Percentiles rank a stretch among this genome's conserved stretches.
phyloP scores from a whole-genome alignment of 192 early-diverging fungal genomes.

The Coemansia sp. region DNA sequence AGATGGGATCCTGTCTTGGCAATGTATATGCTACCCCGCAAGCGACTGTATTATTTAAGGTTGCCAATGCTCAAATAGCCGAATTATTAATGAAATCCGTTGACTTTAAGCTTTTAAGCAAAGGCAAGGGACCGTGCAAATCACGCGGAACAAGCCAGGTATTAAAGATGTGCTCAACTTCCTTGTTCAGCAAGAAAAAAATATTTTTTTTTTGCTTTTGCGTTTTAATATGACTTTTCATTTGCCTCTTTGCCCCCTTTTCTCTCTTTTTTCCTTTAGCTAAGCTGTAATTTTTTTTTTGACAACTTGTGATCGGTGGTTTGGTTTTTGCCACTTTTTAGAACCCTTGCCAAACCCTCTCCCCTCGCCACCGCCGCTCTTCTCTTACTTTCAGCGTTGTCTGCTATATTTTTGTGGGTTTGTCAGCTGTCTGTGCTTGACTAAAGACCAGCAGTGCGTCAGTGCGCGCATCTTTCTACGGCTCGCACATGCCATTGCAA shows the following conservation, averaged over 20 bases:
- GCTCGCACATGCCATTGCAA: no score
- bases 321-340: neutral
- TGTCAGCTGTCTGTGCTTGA: no score
- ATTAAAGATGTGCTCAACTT: neutral
- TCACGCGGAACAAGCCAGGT: neutral
- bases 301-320: neutral
- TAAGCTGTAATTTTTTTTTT: neutral
- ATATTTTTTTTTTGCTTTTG: neutral
- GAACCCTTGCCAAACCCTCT: neutral
- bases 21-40: no score
- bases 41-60: no score
- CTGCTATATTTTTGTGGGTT: no score
- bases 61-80: no score
- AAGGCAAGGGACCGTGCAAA: constrained; percentile 1
- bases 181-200: no score
- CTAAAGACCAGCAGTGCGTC: neutral
- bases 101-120: no score
- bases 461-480: no score
- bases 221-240: neutral
- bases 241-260: neutral
- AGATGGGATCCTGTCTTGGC: no score
- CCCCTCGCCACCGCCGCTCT: neutral
- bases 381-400: neutral
- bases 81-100: no score
- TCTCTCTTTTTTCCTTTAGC: no score